Conservation (phyloP, 768 basidiomycete genomes). For the Pisolithus marmoratus region DNA sequence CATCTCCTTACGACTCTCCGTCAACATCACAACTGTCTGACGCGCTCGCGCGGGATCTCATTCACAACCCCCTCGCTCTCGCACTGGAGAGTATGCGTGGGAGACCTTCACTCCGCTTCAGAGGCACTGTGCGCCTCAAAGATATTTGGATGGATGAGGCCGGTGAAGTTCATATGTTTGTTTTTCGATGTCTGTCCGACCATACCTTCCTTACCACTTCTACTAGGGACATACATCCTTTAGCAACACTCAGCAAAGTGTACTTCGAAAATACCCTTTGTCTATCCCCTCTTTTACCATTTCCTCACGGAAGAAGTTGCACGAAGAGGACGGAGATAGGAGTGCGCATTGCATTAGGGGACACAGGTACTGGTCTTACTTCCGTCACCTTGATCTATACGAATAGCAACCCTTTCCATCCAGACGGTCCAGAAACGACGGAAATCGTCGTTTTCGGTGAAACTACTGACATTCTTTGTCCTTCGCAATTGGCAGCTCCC, state of each 20-base stretch:
- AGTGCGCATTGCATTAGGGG: conserved; percentile 65
- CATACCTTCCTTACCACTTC: neutral
- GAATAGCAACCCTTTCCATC: neutral
- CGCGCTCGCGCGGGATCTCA: conserved; percentile 30
- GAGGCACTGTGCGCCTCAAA: conserved; percentile 46
- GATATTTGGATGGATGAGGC: conserved; percentile 58
- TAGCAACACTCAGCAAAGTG: conserved; percentile 50
- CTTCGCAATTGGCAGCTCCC: conserved; percentile 9
- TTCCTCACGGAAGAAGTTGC: conserved; percentile 17
- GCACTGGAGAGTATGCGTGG: conserved; percentile 80
- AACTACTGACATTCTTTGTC: conserved; percentile 13
- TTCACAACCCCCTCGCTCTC: conserved; percentile 65
- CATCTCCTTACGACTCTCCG: conserved; percentile 27
- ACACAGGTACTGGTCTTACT: conserved; percentile 42
- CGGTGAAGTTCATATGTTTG: conserved; percentile 44
- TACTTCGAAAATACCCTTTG: conserved; percentile 74
- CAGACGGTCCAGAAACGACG: conserved; percentile 67
- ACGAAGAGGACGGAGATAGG: conserved; percentile 43
- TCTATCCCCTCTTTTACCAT: conserved; percentile 31
- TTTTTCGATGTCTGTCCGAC: conserved; percentile 32
- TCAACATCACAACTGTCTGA: conserved; percentile 22
- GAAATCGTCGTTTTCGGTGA: conserved; percentile 56
- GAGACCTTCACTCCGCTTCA: conserved; percentile 53
- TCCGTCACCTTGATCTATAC: neutral
- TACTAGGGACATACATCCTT: conserved; percentile 64